Conservation (phyloP, 179 eudicot genomes). For the Beta lomatogona region DNA sequence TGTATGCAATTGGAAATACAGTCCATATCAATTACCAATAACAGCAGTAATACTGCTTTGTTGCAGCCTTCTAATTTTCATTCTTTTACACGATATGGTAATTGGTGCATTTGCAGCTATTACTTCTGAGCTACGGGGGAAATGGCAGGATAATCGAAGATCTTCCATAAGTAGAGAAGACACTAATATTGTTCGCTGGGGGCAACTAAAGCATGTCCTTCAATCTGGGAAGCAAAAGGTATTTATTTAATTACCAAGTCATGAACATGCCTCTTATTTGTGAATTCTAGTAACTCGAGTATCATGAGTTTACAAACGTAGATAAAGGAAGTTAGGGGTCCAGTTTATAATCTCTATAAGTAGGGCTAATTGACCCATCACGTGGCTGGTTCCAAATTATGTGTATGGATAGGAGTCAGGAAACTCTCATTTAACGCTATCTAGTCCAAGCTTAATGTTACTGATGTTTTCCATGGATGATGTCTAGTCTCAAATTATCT, state of each 20-base stretch:
- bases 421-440: not conserved
- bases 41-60: not conserved
- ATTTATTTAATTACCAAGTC: not conserved
- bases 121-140: conserved; percentile 73
- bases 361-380: not conserved
- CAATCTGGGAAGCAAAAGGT: conserved; percentile 85
- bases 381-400: conserved; percentile 1
- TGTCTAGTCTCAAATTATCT: not conserved
- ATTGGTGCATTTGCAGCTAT: conserved; percentile 51
- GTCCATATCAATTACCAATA: not conserved
- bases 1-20: conserved; percentile 40
- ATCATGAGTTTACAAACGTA: not conserved
- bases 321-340: not conserved
- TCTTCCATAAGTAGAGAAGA: conserved; percentile 57
- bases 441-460: not conserved
- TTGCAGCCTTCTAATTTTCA: conserved; percentile 12
- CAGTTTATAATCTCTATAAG: not conserved
- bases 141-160: conserved; percentile 74
- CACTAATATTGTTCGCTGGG: conserved; percentile 66
- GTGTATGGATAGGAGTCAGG: not conserved
- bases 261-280: not conserved
- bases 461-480: not conserved
- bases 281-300: not conserved
- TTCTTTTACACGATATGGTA: conserved; percentile 4
- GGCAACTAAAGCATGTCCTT: conserved; percentile 64